Evolutionary conservation across 208 protist genomes (phyloP), one percentile per base, ranked within the genome.

Genomic region (Trypanosoma boissoni): DNA sequence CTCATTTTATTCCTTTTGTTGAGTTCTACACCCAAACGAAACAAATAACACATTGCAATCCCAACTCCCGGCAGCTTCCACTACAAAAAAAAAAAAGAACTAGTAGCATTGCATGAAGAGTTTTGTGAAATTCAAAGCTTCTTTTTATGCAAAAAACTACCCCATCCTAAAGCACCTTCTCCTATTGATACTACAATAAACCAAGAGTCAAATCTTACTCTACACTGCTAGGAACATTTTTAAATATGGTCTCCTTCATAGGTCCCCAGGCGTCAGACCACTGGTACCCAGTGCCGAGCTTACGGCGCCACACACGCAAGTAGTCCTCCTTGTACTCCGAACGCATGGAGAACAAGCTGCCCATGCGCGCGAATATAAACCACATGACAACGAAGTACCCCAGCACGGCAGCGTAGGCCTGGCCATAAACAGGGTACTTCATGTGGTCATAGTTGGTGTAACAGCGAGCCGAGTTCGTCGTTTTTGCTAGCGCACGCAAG

Each of bases 271-370:
- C 87, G 55, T 94, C 87, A 56, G 87, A 60, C 87, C 87, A 94
- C 79, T 91, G 64, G 76, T 94, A 94, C 67, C 87, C 87, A 20
- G 78, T 90, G 72, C 87, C 87, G 44, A 94, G 68, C 68, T 88
- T 91, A 68, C 83, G 78, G 65, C 75, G 72, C 87, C 87, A 94
- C 52, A 91, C 82, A 54, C 84, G 80, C 57, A 91, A 52, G 73
- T 83, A 83, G 53, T 94, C 81, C 16, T 78, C 53, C 79, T 94
- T 94, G 75, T 83, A 91, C 68, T 82, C 71, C 39, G 64, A 50
- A 55, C 74, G 75, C 16, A 27, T 29, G 6, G 74, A 64, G 21
- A 77, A 68, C 9, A 64, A 58, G 51, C 65, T 85, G 54, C 82
- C 81, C 64, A 79, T 83, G 66, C 72, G 72, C 20, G 68, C 45